Evolutionary conservation across 2,329 filamentous ascomycete species (phyloP).

Genomic region (Mariannaea sp.): DNA sequence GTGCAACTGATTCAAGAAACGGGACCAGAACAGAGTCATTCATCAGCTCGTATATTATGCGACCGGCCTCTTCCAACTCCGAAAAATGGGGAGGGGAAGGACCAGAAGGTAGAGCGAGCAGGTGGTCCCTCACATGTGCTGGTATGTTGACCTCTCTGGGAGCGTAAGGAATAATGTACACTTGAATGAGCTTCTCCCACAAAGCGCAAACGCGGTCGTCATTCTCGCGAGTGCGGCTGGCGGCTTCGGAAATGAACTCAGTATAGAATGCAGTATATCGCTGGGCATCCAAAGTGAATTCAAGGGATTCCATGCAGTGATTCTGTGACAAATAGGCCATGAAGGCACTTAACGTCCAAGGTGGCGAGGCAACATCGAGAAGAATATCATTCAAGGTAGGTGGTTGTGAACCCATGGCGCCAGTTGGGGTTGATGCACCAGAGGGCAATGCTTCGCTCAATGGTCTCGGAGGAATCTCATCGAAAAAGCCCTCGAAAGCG

Average conservation of each 20-base stretch:
- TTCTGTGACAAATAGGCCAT: conserved; percentile 97
- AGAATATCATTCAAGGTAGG: conserved; percentile 88
- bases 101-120: conserved; percentile 63
- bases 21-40: conserved; percentile 94
- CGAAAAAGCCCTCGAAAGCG: conserved; percentile 51
- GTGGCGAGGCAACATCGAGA: conserved; percentile 80
- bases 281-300: conserved; percentile 94
- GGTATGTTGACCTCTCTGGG: conserved; percentile 91
- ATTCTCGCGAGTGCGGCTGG: conserved; percentile 46
- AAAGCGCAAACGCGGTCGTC: conserved; percentile 74
- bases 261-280: conserved; percentile 71
- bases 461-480: conserved; percentile 49
- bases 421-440: conserved; percentile 44
- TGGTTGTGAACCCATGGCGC: conserved; percentile 42
- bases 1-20: conserved; percentile 74
- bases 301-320: conserved; percentile 93
- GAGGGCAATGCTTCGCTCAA: conserved; percentile 54
- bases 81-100: conserved; percentile 73
- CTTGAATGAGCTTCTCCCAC: conserved; percentile 87
- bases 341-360: conserved; percentile 90
- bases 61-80: conserved; percentile 78
- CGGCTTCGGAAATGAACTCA: conserved; percentile 47
- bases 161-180: conserved; percentile 85
- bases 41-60: conserved; percentile 94
- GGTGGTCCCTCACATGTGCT: conserved; percentile 78